Evolutionary conservation across 306 rosid genomes (phyloP).

Genomic region (Lagenaria siceraria): DNA sequence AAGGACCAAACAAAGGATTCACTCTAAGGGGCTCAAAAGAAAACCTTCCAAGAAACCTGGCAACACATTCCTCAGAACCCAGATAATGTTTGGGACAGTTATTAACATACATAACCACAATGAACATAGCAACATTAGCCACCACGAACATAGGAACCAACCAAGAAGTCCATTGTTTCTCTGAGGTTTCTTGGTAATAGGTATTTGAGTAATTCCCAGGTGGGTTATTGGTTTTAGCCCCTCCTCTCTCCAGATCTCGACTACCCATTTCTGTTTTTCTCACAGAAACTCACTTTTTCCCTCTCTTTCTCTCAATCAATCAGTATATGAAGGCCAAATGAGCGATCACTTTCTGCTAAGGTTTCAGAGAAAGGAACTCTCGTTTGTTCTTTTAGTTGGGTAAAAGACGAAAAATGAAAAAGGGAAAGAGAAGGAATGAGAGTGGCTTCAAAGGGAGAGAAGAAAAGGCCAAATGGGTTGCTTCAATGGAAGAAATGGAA

Average conservation of each 20-base stretch:
- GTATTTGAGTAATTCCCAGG: conserved; percentile 1
- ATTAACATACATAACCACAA: conserved; percentile 5
- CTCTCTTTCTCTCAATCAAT: background rate
- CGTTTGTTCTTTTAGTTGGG: background rate
- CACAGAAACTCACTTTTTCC: background rate
- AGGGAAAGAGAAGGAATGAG: background rate
- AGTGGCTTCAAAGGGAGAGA: conserved; percentile 10
- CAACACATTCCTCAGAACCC: conserved; percentile 5
- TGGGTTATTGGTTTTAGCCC: background rate
- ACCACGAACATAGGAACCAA: conserved; percentile 10
- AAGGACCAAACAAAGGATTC: conserved; percentile 9
- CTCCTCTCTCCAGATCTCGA: conserved; percentile 10
- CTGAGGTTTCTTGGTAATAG: background rate
- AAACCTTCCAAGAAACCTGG: conserved; percentile 7
- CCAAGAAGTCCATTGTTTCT: conserved; percentile 15
- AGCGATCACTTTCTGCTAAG: background rate
- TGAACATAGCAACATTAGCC: conserved; percentile 12
- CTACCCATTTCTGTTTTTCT: background rate
- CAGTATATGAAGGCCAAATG: background rate
- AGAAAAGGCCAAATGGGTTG: background rate
- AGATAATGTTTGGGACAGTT: conserved; percentile 2
- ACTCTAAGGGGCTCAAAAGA: conserved; percentile 8
- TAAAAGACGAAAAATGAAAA: background rate
- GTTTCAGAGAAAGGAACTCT: background rate
- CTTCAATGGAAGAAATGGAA: conserved; percentile 4